Evolutionary conservation across 148 eudicot species (phyloP).

Genomic region (Heliamphora exappendiculata): DNA sequence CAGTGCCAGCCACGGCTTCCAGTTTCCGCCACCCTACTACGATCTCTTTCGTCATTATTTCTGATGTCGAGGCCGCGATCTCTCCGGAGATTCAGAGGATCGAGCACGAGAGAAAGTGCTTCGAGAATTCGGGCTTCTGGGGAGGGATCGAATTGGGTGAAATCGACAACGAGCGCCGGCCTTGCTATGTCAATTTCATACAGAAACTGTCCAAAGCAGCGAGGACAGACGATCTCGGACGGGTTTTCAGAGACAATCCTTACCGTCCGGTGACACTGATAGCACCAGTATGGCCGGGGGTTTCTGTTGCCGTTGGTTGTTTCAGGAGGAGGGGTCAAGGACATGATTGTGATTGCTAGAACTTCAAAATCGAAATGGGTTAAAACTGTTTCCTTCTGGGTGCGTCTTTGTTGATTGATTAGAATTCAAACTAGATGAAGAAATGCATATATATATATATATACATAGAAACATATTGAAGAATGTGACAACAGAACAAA

Average conservation of each 20-base stretch:
- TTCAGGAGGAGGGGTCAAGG: constrained; percentile 26
- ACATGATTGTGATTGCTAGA: constrained; percentile 23
- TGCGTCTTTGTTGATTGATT: not conserved
- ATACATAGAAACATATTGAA: not conserved
- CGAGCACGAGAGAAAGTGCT: constrained; percentile 52
- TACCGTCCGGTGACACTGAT: constrained; percentile 64
- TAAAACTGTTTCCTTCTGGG: not conserved
- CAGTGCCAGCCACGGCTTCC: constrained; percentile 8
- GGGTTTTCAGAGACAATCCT: constrained; percentile 38
- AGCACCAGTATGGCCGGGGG: constrained; percentile 70
- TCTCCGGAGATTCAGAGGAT: constrained; percentile 28
- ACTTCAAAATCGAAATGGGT: not conserved
- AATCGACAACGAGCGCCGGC: constrained; percentile 28
- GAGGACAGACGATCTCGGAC: constrained; percentile 49
- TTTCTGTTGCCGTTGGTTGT: constrained; percentile 16
- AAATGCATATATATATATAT: not conserved
- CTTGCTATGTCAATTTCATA: constrained; percentile 41
- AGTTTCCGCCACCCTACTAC: constrained; percentile 8
- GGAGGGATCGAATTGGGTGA: constrained; percentile 55
- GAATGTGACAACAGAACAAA: too few relatives aligned
- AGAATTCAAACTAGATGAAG: not conserved
- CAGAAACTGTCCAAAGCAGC: constrained; percentile 71
- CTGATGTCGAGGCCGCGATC: not conserved
- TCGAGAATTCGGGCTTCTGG: constrained; percentile 67
- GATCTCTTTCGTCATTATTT: constrained; percentile 2